These are phyloP conservation scores for Fusarium sarcochroum DNA, from an alignment of 2,329 filamentous ascomycete species.

Conservation along the genomic window DNA sequence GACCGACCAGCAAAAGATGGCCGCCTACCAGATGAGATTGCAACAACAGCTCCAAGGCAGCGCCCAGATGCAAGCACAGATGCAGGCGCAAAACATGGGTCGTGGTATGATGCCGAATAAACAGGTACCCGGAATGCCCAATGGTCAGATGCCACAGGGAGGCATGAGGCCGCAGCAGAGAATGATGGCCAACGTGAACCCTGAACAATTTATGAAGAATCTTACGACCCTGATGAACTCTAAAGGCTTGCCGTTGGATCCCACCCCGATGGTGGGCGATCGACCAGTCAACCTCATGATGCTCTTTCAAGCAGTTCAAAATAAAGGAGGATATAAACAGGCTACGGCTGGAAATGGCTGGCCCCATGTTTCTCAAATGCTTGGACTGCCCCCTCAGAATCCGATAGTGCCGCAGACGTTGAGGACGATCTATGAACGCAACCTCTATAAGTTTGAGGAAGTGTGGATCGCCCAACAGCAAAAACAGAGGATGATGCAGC, in stretches of 20 bases:
- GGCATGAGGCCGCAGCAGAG: constrained; percentile 66
- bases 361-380: constrained; percentile 76
- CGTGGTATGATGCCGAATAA: constrained; percentile 69
- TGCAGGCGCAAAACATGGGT: constrained; percentile 63
- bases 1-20: constrained; percentile 80
- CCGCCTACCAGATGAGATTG: constrained; percentile 85
- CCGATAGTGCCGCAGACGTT: constrained; percentile 79
- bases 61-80: constrained; percentile 65
- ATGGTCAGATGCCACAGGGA: constrained; percentile 68
- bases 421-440: constrained; percentile 80
- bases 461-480: constrained; percentile 71
- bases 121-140: constrained; percentile 63
- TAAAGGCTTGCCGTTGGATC: constrained; percentile 80
- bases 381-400: constrained; percentile 74
- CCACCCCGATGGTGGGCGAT: constrained; percentile 80
- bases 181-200: constrained; percentile 62
- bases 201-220: constrained; percentile 81
- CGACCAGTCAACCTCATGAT: constrained; percentile 81
- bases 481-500: constrained; percentile 66
- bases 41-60: constrained; percentile 79
- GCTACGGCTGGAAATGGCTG: constrained; percentile 80
- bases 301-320: constrained; percentile 80
- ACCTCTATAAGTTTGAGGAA: constrained; percentile 83
- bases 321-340: constrained; percentile 83
- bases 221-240: constrained; percentile 83